Percentiles rank a stretch among this genome's conserved stretches.
These are phyloP conservation scores for Rusavskia elegans DNA, from an alignment of 495 filamentous ascomycete genomes.

Conservation along the genomic window DNA sequence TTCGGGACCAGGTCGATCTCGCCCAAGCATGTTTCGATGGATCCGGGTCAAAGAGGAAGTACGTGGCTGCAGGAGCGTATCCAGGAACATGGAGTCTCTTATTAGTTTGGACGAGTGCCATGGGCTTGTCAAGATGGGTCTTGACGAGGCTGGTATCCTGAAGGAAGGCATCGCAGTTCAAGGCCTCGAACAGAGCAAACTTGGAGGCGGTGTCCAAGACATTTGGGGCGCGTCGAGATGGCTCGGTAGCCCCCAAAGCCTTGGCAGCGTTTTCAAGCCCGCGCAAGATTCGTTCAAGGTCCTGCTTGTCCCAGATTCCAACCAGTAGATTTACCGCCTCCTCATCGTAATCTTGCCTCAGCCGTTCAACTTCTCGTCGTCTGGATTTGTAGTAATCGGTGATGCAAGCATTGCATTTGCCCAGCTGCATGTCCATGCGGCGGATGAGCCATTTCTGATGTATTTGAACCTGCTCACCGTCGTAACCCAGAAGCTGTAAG, in stretches of 20 bases:
- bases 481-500: constrained; percentile 52
- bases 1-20: constrained; percentile 44
- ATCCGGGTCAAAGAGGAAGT: constrained; percentile 61
- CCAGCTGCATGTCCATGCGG: constrained; percentile 39
- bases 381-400: constrained; percentile 64
- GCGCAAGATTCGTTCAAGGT: constrained; percentile 43
- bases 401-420: constrained; percentile 63
- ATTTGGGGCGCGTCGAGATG: constrained; percentile 29
- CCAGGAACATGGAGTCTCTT: constrained; percentile 51
- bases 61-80: constrained; percentile 61
- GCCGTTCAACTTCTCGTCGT: constrained; percentile 40
- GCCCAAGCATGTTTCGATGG: constrained; percentile 50
- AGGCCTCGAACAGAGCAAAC: constrained; percentile 45
- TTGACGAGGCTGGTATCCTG: constrained; percentile 33
- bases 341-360: constrained; percentile 44
- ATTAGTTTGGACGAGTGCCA: constrained; percentile 57
- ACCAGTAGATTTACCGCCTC: constrained; percentile 43
- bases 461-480: constrained; percentile 40
- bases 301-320: constrained; percentile 37
- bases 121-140: constrained; percentile 57
- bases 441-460: constrained; percentile 42
- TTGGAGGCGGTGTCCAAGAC: constrained; percentile 33
- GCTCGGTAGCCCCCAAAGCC: constrained; percentile 30
- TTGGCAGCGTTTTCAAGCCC: constrained; percentile 35
- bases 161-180: constrained; percentile 47